Evolutionary conservation across 257 asterid species (phyloP), one percentile per base, ranked within the genome.

Genomic region (Rubia yunnanensis): DNA sequence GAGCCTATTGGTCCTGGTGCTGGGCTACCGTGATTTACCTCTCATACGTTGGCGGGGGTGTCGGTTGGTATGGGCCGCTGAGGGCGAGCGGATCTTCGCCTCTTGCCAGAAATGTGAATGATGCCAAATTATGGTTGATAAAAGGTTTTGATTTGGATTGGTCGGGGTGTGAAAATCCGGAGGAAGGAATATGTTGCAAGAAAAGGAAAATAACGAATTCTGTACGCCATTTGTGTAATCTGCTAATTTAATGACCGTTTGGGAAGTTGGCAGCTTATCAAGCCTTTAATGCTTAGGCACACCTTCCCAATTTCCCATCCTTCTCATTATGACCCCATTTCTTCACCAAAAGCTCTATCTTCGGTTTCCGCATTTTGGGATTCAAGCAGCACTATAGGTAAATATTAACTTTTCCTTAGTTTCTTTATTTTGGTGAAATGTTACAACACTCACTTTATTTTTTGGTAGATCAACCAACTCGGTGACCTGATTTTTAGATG

Each of bases 391-490:
- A 55, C 30, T 74, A 27, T 35, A 27, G 67, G 24, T 60, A 35
- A 5, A 64, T 68, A n/a, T 28, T 67, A 44, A 6, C 62, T 69
- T 65, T 52, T 38, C 1, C 41, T 27, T 20, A 1, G 46, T 73
- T 68, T 71, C 76, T 76, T 52, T 78, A 75, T 78, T 56, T 91
- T 78, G 76, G 83, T 72, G 74, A 78, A 59, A 82, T 84, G 59
- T 5, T 44, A 41, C 55, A 69, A 36, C 27, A 1, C 60, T 38
- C 68, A 7, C 36, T 71, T 68, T 34, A 39, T 66, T 72, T 35
- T 63, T 82, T 75, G 90, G 96, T 85, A 77, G 97, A 83, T 88
- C 87, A 86, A 77, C 97, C 70, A 87, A 80, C 89, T 78, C 72
- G 61, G 80, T 70, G 71, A 59, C 44, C 64, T 41, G 60, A 31